Evolutionary conservation across 2,329 filamentous ascomycete genomes (phyloP).

Genomic region (Curvularia hawaiiensis): DNA sequence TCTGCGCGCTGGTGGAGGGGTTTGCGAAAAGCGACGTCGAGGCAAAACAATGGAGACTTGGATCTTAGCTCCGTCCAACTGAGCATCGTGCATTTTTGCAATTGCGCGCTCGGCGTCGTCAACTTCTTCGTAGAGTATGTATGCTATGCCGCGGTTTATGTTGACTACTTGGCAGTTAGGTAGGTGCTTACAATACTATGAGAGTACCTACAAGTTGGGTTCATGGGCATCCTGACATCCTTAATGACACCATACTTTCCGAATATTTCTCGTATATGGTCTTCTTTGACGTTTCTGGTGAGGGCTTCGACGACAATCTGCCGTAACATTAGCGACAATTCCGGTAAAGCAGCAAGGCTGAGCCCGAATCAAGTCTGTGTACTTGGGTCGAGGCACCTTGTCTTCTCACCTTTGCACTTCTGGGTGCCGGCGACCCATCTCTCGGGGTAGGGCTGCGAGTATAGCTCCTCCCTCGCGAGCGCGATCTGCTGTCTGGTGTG

Average conservation of each 20-base stretch:
- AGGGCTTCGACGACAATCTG: slow-evolving; percentile 96
- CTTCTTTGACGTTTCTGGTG: slow-evolving; percentile 91
- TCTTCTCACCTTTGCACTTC: slow-evolving; percentile 46
- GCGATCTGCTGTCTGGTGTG: slow-evolving; percentile 36
- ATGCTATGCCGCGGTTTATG: slow-evolving; percentile 90
- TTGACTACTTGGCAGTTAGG: slow-evolving; percentile 62
- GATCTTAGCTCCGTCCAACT: slow-evolving; percentile 81
- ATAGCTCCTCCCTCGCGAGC: slow-evolving; percentile 42
- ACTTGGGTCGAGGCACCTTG: not conserved
- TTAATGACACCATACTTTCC: slow-evolving; percentile 83
- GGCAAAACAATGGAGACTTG: slow-evolving; percentile 89
- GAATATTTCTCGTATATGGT: slow-evolving; percentile 91
- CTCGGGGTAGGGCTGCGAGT: slow-evolving; percentile 44
- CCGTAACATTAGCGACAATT: slow-evolving; percentile 4
- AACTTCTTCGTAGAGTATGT: slow-evolving; percentile 81
- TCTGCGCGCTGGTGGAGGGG: slow-evolving; percentile 73
- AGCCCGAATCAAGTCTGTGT: not conserved
- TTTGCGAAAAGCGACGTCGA: slow-evolving; percentile 78
- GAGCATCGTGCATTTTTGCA: slow-evolving; percentile 97
- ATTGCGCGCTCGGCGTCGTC: slow-evolving; percentile 86
- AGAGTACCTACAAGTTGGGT: slow-evolving; percentile 71
- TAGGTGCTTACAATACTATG: not conserved
- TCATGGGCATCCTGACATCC: slow-evolving; percentile 89
- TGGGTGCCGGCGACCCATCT: slow-evolving; percentile 40
- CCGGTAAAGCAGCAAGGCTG: slow-evolving; percentile 2